Percentiles rank a stretch among this genome's conserved stretches.
Conservation (phyloP, 2,329 filamentous ascomycete genomes). For the Xylariaceae sp. region DNA sequence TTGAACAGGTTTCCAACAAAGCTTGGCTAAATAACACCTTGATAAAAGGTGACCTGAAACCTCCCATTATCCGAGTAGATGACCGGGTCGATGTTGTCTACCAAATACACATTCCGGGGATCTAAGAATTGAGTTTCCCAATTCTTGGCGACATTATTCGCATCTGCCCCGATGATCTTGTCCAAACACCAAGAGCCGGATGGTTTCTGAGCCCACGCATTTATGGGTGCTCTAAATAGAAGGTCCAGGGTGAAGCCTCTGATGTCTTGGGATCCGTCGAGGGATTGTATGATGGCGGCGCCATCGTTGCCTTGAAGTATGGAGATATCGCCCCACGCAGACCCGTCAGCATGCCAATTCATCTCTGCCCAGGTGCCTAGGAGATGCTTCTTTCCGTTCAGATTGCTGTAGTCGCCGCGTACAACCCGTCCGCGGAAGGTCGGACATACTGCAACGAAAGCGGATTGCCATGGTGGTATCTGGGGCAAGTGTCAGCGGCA, state of each 20-base stretch:
- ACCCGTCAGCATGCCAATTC: slow-evolving; percentile 23
- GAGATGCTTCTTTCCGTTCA: slow-evolving; percentile 21
- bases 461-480: slow-evolving; percentile 22
- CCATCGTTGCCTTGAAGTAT: slow-evolving; percentile 31
- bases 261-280: slow-evolving; percentile 16
- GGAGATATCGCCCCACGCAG: slow-evolving; percentile 27
- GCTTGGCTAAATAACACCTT: slow-evolving; percentile 16
- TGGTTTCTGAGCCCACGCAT: slow-evolving; percentile 24
- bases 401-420: slow-evolving; percentile 16
- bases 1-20: not conserved
- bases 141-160: slow-evolving; percentile 18
- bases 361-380: slow-evolving; percentile 28
- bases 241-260: slow-evolving; percentile 25
- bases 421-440: slow-evolving; percentile 27
- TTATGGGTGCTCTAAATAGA: slow-evolving; percentile 16
- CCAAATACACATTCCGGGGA: slow-evolving; percentile 23
- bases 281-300: slow-evolving; percentile 20
- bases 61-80: slow-evolving; percentile 29
- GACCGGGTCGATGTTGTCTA: slow-evolving; percentile 24
- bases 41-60: slow-evolving; percentile 26
- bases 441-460: slow-evolving; percentile 20
- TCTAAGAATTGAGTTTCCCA: slow-evolving; percentile 24
- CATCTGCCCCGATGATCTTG: slow-evolving; percentile 25
- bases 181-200: slow-evolving; percentile 28
- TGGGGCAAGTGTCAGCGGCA: not conserved